Conservation (phyloP, 176 grass and related monocot species). For the Oryza rufipogon region DNA sequence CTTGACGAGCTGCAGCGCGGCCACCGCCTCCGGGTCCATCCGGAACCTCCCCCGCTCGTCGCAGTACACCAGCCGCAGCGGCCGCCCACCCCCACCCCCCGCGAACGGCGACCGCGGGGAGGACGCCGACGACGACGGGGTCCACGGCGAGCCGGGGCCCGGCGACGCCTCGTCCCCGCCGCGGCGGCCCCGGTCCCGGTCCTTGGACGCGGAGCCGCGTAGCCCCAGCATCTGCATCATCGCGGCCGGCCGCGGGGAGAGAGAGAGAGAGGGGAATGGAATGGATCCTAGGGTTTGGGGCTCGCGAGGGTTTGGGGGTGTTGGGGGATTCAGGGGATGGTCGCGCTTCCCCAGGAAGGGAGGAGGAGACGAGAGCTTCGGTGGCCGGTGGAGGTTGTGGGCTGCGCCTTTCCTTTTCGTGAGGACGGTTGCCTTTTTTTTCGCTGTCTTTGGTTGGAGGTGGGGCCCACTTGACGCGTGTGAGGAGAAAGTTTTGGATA, state of each 20-base stretch:
- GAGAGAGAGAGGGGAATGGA: not conserved
- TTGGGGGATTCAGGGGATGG: no score
- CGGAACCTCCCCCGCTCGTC: slow-evolving; percentile 67
- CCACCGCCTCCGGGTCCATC: slow-evolving; percentile 76
- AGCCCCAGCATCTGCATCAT: slow-evolving; percentile 79
- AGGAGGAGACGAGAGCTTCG: not conserved
- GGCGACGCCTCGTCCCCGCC: slow-evolving; percentile 1
- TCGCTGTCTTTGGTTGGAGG: not conserved
- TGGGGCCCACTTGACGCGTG: not conserved
- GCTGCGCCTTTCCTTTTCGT: not conserved
- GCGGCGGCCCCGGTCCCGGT: slow-evolving; percentile 34
- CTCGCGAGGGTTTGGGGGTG: not conserved
- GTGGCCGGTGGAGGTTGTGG: not conserved
- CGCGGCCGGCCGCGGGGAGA: not conserved
- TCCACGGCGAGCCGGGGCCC: slow-evolving; percentile 10
- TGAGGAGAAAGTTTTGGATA: no score
- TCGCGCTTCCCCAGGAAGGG: not conserved
- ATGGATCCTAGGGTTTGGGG: slow-evolving; percentile 28
- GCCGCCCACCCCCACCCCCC: slow-evolving; percentile 36
- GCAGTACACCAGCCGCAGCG: slow-evolving; percentile 76
- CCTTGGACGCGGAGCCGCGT: slow-evolving; percentile 59
- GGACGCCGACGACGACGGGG: slow-evolving; percentile 13
- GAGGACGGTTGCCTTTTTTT: not conserved
- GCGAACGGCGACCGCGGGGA: slow-evolving; percentile 23
- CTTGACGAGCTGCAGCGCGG: slow-evolving; percentile 72